These are phyloP conservation scores for Amanita fuliginea DNA, from an alignment of 768 basidiomycete species.

Conservation along the genomic window DNA sequence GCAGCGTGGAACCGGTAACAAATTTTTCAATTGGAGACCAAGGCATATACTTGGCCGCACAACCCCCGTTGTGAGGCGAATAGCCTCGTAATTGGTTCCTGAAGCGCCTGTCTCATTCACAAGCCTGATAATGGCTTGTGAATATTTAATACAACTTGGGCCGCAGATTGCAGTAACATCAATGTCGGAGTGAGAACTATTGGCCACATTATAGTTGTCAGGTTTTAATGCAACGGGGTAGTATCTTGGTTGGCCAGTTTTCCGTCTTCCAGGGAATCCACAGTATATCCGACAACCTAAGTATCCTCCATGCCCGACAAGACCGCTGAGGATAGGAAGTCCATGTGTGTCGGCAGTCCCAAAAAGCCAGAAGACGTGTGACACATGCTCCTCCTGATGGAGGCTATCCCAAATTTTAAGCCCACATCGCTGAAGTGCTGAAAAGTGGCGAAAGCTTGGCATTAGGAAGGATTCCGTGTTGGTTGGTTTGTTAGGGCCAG, in stretches of 20 bases:
- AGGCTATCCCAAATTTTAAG: background rate
- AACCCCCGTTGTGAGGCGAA: constrained; percentile 22
- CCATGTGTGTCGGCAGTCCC: background rate
- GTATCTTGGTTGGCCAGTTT: background rate
- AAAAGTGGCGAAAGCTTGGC: background rate
- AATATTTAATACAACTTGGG: background rate
- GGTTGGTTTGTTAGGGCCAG: background rate
- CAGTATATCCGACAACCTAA: too few species aligned
- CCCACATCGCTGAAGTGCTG: background rate
- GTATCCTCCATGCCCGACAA: background rate
- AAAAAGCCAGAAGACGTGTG: background rate
- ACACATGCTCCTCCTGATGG: background rate
- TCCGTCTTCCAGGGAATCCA: too few species aligned
- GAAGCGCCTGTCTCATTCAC: background rate
- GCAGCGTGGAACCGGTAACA: constrained; percentile 19
- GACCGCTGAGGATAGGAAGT: background rate
- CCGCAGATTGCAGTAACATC: background rate
- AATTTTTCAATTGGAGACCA: constrained; percentile 14
- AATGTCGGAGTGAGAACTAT: background rate
- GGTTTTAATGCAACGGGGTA: background rate
- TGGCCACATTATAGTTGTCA: background rate
- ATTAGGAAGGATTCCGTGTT: background rate
- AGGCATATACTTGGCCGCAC: constrained; percentile 23
- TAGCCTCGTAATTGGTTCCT: constrained; percentile 12
- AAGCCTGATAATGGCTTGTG: background rate